Conservation (phyloP, 495 filamentous ascomycete species). For the Cudoniella acicularis region DNA sequence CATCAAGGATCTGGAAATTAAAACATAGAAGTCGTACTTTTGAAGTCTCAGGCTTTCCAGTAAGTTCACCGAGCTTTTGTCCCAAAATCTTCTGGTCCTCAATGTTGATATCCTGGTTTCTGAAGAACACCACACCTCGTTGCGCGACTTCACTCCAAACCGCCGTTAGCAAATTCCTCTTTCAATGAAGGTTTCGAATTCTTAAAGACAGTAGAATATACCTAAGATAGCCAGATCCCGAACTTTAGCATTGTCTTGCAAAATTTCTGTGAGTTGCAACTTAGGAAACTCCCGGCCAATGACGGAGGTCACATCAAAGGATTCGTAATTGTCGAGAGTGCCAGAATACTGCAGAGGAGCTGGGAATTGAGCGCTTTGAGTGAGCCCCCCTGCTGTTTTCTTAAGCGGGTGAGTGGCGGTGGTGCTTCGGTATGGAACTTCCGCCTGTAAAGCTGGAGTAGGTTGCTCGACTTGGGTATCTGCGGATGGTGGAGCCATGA, state of each 20-base stretch:
- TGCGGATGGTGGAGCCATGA: neutral
- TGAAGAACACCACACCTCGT: slow-evolving; percentile 77
- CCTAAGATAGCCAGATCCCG: slow-evolving; percentile 59
- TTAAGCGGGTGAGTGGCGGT: neutral
- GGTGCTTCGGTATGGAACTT: neutral
- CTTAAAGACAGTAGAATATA: slow-evolving; percentile 24
- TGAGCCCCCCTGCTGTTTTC: neutral
- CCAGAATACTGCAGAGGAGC: slow-evolving; percentile 27
- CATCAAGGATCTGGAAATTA: neutral
- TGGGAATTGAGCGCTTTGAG: slow-evolving; percentile 2
- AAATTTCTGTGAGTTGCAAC: slow-evolving; percentile 54
- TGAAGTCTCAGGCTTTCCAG: slow-evolving; percentile 56
- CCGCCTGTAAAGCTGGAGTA: neutral
- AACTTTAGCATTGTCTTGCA: slow-evolving; percentile 58
- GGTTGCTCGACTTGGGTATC: neutral
- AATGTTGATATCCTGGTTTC: slow-evolving; percentile 53
- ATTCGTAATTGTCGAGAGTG: slow-evolving; percentile 51
- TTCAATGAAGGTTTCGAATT: neutral
- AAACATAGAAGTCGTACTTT: slow-evolving; percentile 3
- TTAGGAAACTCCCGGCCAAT: slow-evolving; percentile 63
- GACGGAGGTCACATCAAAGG: slow-evolving; percentile 60
- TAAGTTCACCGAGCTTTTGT: slow-evolving; percentile 58
- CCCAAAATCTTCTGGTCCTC: slow-evolving; percentile 58
- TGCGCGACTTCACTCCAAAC: slow-evolving; percentile 64
- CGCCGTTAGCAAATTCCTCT: neutral